These are phyloP conservation scores for Annulohypoxylon truncatum DNA, from an alignment of 2,329 filamentous ascomycete genomes.

Conservation along the genomic window DNA sequence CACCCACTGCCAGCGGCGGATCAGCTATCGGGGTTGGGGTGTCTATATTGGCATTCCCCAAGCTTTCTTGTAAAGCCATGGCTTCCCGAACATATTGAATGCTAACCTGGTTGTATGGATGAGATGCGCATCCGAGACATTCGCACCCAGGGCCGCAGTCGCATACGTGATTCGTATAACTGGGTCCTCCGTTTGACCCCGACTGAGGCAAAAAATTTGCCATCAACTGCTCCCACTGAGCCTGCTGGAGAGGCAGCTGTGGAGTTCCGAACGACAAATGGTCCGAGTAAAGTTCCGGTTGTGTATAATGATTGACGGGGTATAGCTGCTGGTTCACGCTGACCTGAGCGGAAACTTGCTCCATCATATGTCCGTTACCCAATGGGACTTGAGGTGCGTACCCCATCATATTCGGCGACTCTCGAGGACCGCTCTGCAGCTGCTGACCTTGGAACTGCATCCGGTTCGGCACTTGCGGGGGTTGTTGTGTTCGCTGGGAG, in stretches of 20 bases:
- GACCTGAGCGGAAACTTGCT: conserved; percentile 11
- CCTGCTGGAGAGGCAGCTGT: conserved; percentile 41
- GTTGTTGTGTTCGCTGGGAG: conserved; percentile 29
- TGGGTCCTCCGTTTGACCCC: conserved; percentile 14
- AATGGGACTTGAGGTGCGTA: conserved; percentile 33
- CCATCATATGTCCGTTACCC: conserved; percentile 25
- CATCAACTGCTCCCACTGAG: conserved; percentile 45
- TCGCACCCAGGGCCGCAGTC: conserved; percentile 73
- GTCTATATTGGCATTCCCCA: conserved; percentile 54
- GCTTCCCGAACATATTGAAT: conserved; percentile 54
- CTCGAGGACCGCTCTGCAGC: conserved; percentile 25
- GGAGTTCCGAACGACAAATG: conserved; percentile 32
- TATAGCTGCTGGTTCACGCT: conserved; percentile 29
- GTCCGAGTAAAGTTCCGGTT: conserved; percentile 32
- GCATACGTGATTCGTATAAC: conserved; percentile 60
- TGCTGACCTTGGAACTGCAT: conserved; percentile 27
- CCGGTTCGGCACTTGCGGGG: conserved; percentile 26
- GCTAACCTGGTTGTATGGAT: conserved; percentile 75
- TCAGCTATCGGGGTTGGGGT: conserved; percentile 16
- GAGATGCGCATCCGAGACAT: conserved; percentile 75
- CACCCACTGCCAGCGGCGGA: conserved; percentile 60
- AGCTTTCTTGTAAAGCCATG: conserved; percentile 32
- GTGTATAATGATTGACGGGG: conserved; percentile 28
- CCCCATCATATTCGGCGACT: conserved; percentile 31
- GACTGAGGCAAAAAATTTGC: conserved; percentile 27